phyloP scores from a whole-genome alignment of 306 rosid species.

The Acacia crassicarpa region DNA sequence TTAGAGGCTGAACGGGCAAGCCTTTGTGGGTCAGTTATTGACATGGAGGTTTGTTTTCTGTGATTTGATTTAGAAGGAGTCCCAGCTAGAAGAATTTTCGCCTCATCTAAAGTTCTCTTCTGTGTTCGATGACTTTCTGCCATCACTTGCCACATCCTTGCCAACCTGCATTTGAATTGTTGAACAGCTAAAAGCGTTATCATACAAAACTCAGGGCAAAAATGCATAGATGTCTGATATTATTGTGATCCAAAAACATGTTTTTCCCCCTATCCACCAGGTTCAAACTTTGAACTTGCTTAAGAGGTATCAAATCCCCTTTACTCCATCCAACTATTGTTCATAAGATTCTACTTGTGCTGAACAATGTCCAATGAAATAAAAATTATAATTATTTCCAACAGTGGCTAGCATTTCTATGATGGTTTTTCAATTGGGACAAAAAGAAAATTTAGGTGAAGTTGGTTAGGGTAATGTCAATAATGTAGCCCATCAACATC shows the following conservation, averaged over 20 bases:
- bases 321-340: not conserved
- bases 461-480: not conserved
- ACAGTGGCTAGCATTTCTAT: not conserved
- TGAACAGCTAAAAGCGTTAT: not conserved
- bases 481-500: not conserved
- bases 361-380: constrained; percentile 7
- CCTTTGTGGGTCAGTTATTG: constrained; percentile 54
- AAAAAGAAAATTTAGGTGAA: not conserved
- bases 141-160: constrained; percentile 98
- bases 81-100: constrained; percentile 76
- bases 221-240: not conserved
- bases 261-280: not conserved
- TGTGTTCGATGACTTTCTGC: constrained; percentile 84
- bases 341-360: too few relatives aligned
- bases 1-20: constrained; percentile 69
- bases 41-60: constrained; percentile 49
- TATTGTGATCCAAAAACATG: not conserved
- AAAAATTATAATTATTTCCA: not conserved
- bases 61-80: constrained; percentile 51
- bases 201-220: not conserved
- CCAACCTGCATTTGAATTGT: constrained; percentile 51
- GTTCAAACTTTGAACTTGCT: not conserved
- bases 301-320: not conserved
- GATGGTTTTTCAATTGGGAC: not conserved
- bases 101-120: constrained; percentile 76